Conservation (phyloP, 805 yeast species). For the Cyberlindnera samutprakarnensis region DNA sequence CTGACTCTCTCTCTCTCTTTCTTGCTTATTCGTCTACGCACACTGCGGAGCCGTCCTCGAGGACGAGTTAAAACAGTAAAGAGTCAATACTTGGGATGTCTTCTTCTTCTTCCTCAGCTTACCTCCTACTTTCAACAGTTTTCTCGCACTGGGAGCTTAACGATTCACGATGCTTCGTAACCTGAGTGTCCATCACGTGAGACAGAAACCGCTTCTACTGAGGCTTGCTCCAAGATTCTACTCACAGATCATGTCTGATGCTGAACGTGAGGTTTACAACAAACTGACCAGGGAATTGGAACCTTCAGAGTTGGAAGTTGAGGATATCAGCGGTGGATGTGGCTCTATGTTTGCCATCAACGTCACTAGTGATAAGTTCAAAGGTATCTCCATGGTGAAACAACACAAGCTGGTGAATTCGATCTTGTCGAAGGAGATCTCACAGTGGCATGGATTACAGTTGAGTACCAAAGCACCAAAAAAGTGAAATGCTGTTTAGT, state of each 20-base stretch:
- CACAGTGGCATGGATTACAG: slow-evolving; percentile 93
- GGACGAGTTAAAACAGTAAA: no score
- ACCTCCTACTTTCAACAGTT: no score
- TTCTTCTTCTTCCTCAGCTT: no score
- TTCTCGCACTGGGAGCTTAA: no score
- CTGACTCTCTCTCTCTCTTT: no score
- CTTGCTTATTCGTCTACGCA: no score
- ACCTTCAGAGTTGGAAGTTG: slow-evolving; percentile 60
- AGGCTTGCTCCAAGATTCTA: background rate
- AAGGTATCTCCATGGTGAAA: slow-evolving; percentile 76
- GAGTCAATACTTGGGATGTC: no score
- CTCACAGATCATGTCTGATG: slow-evolving; percentile 25
- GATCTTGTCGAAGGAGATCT: slow-evolving; percentile 73
- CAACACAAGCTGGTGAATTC: slow-evolving; percentile 90
- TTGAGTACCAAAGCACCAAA: slow-evolving; percentile 58
- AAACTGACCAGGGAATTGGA: slow-evolving; percentile 46
- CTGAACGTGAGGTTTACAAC: slow-evolving; percentile 56
- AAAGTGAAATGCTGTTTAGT: slow-evolving; percentile 4
- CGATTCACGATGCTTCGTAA: no score
- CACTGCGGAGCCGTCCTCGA: no score
- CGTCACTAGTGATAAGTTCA: slow-evolving; percentile 65
- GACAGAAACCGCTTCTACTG: background rate
- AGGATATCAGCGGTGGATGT: slow-evolving; percentile 91
- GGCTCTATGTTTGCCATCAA: slow-evolving; percentile 95
- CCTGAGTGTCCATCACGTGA: no score